Conservation (phyloP, 352 stramenopile genomes). For the Pythium phragmitis region DNA sequence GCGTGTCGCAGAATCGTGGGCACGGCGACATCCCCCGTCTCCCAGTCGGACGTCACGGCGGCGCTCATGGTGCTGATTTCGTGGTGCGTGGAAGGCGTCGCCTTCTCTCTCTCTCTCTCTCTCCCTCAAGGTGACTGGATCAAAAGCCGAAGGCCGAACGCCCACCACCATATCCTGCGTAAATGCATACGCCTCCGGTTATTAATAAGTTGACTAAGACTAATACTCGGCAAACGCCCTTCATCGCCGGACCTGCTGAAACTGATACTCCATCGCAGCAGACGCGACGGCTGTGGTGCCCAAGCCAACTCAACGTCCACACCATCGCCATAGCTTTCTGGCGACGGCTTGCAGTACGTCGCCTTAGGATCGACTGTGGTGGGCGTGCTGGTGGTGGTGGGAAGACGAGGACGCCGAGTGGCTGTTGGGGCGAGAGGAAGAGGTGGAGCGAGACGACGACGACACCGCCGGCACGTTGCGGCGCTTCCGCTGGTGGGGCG, state of each 20-base stretch:
- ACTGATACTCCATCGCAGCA: constrained; percentile 14
- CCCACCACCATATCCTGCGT: constrained; percentile 2
- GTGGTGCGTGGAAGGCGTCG: background rate
- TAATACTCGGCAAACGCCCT: constrained; percentile 19
- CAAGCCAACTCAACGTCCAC: background rate
- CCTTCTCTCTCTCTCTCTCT: constrained; percentile 2
- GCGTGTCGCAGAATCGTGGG: constrained; percentile 3
- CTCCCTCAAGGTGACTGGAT: constrained; percentile 27
- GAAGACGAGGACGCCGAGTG: constrained; percentile 8
- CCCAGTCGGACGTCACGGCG: constrained; percentile 23
- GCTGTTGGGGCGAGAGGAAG: constrained; percentile 3
- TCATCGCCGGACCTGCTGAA: constrained; percentile 9
- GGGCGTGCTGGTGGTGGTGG: constrained; percentile 4
- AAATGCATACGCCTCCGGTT: constrained; percentile 27
- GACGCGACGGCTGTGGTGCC: background rate
- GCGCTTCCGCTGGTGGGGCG: constrained; percentile 17
- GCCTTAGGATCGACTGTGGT: constrained; percentile 16
- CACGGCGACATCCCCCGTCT: constrained; percentile 15
- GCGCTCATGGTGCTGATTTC: constrained; percentile 11
- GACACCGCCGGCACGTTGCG: background rate
- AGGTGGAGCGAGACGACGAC: constrained; percentile 3
- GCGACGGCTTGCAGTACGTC: background rate
- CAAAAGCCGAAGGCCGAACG: constrained; percentile 7
- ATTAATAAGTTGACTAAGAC: constrained; percentile 34
- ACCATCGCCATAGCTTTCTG: background rate